Percentiles rank a stretch among this genome's conserved stretches.
phyloP scores from a whole-genome alignment of 2,329 filamentous ascomycete genomes.

The Aspergillus flavus region DNA sequence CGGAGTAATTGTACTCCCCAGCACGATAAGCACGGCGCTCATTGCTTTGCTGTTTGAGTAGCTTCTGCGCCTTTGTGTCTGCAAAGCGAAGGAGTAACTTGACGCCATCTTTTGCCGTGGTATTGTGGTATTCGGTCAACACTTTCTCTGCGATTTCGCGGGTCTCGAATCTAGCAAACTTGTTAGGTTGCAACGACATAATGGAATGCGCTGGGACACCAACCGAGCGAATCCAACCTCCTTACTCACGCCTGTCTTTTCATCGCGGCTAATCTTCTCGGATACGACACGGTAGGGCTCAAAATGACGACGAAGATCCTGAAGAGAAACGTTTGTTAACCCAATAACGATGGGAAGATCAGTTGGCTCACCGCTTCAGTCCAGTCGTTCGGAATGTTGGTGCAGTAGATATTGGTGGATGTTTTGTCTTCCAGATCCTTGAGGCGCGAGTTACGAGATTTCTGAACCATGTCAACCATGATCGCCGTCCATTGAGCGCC shows the following conservation, averaged over 20 bases:
- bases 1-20: constrained; percentile 79
- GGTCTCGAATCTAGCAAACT: constrained; percentile 71
- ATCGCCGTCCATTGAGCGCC: background rate
- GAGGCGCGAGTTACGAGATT: constrained; percentile 97
- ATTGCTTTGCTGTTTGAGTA: constrained; percentile 92
- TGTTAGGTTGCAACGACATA: constrained; percentile 11
- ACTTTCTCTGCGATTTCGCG: constrained; percentile 90
- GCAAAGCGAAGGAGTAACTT: constrained; percentile 94
- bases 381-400: constrained; percentile 89
- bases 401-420: constrained; percentile 97
- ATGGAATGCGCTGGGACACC: constrained; percentile 4
- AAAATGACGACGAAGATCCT: constrained; percentile 70
- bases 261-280: constrained; percentile 91
- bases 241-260: constrained; percentile 82
- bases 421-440: constrained; percentile 89
- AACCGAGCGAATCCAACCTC: constrained; percentile 97
- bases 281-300: constrained; percentile 71
- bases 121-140: constrained; percentile 82
- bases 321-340: constrained; percentile 19
- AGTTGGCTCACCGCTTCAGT: constrained; percentile 74
- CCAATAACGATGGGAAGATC: background rate
- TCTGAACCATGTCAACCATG: constrained; percentile 55
- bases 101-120: constrained; percentile 75
- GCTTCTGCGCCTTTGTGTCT: constrained; percentile 94
- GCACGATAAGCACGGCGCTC: constrained; percentile 94